Evolutionary conservation across 2,329 filamentous ascomycete species (phyloP).

Genomic region (Penicillium capsulatum): DNA sequence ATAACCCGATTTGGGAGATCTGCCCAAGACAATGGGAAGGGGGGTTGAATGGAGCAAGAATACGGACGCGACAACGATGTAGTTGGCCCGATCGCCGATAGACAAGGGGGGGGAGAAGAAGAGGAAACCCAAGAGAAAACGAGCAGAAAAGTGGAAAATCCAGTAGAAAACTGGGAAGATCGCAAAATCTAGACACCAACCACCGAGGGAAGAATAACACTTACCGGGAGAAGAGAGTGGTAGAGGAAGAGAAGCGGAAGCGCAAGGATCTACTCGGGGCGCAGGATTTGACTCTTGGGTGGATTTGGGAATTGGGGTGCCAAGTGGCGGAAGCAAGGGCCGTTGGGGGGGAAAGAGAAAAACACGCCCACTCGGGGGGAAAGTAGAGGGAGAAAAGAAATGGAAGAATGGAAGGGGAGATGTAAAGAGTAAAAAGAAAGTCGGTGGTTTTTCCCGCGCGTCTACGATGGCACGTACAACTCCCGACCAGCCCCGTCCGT

Average conservation of each 20-base stretch:
- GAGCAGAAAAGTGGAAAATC: conserved; percentile 2
- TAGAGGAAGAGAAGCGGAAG: background rate
- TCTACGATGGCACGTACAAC: conserved; percentile 1
- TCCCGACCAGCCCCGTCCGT: background rate
- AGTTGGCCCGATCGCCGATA: background rate
- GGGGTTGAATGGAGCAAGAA: no score
- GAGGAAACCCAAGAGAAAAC: background rate
- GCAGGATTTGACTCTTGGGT: conserved; percentile 16
- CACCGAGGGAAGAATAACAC: no score
- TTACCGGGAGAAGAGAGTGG: background rate
- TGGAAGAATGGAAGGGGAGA: background rate
- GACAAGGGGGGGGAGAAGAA: background rate
- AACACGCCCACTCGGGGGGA: background rate
- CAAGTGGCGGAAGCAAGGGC: conserved; percentile 2
- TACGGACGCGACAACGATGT: no score
- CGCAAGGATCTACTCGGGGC: conserved; percentile 10
- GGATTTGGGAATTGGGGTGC: background rate
- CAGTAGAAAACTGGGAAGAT: no score
- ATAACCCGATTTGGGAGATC: no score
- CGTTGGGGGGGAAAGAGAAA: background rate
- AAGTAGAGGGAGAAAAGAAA: conserved; percentile 7
- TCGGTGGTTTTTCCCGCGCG: conserved; percentile 12
- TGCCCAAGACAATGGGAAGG: no score
- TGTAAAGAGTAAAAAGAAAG: conserved; percentile 1
- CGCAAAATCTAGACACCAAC: no score